A percentile compares a stretch with the other conserved stretches of the same genome.
Conservation (phyloP, 169 alveolate species). For the Hepatocystis sp. region DNA sequence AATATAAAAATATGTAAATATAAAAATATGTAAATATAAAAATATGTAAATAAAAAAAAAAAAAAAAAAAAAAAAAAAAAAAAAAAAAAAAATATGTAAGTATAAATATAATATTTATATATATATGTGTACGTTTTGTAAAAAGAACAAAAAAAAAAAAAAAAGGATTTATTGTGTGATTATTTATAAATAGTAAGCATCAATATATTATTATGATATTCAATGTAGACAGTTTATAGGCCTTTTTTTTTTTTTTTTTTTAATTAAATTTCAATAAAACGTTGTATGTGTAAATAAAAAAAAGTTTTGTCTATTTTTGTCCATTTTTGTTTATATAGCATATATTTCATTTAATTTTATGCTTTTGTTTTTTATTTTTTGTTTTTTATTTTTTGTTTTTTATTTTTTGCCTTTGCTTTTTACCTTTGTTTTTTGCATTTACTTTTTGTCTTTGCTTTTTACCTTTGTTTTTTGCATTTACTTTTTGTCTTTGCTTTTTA, state of each 20-base stretch:
- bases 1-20: too few relatives aligned
- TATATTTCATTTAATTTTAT: neutral
- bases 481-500: neutral
- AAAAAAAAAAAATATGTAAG: slow-evolving; percentile 5
- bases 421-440: neutral
- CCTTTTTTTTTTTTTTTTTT: too few relatives aligned
- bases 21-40: too few relatives aligned
- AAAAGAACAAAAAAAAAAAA: too few relatives aligned
- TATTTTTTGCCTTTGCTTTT: neutral
- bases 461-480: neutral
- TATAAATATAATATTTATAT: neutral
- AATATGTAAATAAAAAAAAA: too few relatives aligned
- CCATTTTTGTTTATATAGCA: neutral
- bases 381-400: too few relatives aligned
- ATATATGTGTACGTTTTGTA: too few relatives aligned
- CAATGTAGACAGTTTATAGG: neutral
- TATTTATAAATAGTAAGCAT: too few relatives aligned
- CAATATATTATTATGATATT: too few relatives aligned
- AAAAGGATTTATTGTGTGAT: too few relatives aligned
- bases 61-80: too few relatives aligned
- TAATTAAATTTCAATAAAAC: too few relatives aligned
- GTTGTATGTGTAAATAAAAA: slow-evolving; percentile 1
- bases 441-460: neutral
- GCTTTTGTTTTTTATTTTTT: neutral
- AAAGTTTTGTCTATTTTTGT: neutral